phyloP scores from a whole-genome alignment of 108 stramenopile species.

The Conticribra weissflogii region DNA sequence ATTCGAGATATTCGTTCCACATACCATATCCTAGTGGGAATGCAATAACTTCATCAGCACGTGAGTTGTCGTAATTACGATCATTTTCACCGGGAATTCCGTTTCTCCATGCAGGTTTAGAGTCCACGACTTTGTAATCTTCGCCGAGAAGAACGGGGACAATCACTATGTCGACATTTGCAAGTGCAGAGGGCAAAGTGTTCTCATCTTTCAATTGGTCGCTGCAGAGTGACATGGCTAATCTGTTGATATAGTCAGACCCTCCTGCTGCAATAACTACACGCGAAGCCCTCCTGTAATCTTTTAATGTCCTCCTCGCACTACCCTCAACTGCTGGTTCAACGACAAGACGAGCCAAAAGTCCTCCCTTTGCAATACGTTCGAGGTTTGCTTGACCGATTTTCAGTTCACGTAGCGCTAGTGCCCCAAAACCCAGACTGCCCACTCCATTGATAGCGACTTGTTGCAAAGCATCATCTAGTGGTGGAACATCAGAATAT shows the following conservation, averaged over 20 bases:
- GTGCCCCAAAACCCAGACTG: conserved; percentile 54
- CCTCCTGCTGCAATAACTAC: conserved; percentile 82
- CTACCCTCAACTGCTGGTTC: conserved; percentile 51
- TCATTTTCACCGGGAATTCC: conserved; percentile 48
- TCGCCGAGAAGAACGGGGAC: conserved; percentile 71
- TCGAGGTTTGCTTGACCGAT: conserved; percentile 74
- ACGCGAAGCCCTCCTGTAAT: conserved; percentile 68
- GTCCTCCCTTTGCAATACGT: conserved; percentile 75
- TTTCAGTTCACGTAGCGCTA: conserved; percentile 66
- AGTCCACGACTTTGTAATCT: conserved; percentile 55
- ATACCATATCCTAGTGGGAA: conserved; percentile 58
- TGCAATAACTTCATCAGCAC: conserved; percentile 67
- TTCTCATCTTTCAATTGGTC: conserved; percentile 81
- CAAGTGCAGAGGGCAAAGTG: conserved; percentile 58
- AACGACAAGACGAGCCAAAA: conserved; percentile 67
- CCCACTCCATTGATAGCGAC: conserved; percentile 77
- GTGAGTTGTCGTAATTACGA: conserved; percentile 65
- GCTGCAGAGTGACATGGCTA: conserved; percentile 68
- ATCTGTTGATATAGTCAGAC: conserved; percentile 62
- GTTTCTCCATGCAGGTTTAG: conserved; percentile 46
- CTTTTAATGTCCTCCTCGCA: conserved; percentile 40
- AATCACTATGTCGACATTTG: conserved; percentile 66
- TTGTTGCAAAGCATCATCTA: conserved; percentile 64
- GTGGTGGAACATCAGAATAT: conserved; percentile 58
- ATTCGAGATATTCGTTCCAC: conserved; percentile 71